phyloP scores from a whole-genome alignment of 2,329 filamentous ascomycete genomes.

The Monosporascus sp. region DNA sequence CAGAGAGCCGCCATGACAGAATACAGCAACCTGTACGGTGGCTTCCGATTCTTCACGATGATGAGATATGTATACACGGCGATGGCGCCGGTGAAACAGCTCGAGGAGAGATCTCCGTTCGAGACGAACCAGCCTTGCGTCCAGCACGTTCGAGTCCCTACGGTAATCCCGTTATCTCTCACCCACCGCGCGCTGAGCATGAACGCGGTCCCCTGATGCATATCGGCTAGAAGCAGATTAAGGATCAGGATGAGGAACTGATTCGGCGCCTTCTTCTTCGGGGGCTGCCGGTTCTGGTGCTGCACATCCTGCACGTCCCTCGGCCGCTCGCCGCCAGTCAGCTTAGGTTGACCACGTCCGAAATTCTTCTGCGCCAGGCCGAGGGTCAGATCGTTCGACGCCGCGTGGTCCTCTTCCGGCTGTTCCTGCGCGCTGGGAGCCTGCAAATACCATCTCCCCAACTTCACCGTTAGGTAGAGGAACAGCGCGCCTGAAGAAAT shows the following conservation, averaged over 20 bases:
- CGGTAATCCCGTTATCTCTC: constrained; percentile 44
- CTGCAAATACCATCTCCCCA: constrained; percentile 28
- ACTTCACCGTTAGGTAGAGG: constrained; percentile 29
- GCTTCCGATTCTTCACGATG: constrained; percentile 50
- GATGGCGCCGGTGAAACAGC: constrained; percentile 61
- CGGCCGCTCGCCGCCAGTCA: constrained; percentile 6
- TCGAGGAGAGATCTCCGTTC: constrained; percentile 59
- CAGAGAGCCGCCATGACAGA: constrained; percentile 43
- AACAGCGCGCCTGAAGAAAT: constrained; percentile 27
- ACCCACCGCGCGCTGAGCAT: constrained; percentile 58
- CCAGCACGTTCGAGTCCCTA: constrained; percentile 49
- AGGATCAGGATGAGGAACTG: constrained; percentile 66
- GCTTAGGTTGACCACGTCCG: constrained; percentile 7
- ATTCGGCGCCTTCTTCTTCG: constrained; percentile 40
- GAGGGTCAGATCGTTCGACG: constrained; percentile 11
- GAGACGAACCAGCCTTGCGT: constrained; percentile 66
- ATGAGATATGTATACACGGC: constrained; percentile 61
- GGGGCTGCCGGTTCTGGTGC: neutral
- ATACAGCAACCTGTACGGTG: constrained; percentile 47
- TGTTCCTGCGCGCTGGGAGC: constrained; percentile 7
- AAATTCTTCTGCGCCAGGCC: constrained; percentile 14
- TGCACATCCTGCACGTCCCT: neutral
- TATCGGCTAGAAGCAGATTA: constrained; percentile 63
- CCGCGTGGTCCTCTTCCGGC: constrained; percentile 9
- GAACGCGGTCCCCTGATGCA: constrained; percentile 61